A percentile compares a stretch with the other conserved stretches of the same genome.
Evolutionary conservation across 805 yeast genomes (phyloP).

Genomic region (Sugiyamaella floridensis): DNA sequence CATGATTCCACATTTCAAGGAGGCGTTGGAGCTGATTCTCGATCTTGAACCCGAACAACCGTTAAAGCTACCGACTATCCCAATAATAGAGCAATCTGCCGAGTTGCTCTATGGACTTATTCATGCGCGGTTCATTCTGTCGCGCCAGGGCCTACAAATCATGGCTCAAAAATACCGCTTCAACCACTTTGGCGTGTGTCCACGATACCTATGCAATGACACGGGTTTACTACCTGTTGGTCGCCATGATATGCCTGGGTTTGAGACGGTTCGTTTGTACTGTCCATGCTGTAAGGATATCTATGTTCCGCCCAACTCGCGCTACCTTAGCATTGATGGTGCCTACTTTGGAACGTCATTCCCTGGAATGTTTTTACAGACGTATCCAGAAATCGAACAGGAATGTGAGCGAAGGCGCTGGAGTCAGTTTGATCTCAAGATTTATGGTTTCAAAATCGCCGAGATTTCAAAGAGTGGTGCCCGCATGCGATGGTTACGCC

Average conservation of each 20-base stretch:
- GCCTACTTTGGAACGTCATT: slow-evolving; percentile 96
- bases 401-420: slow-evolving; percentile 55
- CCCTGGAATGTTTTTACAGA: slow-evolving; percentile 84
- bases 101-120: slow-evolving; percentile 89
- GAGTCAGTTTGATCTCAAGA: slow-evolving; percentile 48
- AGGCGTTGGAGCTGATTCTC: slow-evolving; percentile 82
- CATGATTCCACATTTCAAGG: slow-evolving; percentile 84
- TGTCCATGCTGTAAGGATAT: slow-evolving; percentile 94
- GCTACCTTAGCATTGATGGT: slow-evolving; percentile 86
- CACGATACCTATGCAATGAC: slow-evolving; percentile 82
- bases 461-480: slow-evolving; percentile 75
- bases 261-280: slow-evolving; percentile 82
- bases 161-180: slow-evolving; percentile 86
- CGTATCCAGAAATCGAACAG: slow-evolving; percentile 83
- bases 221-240: slow-evolving; percentile 91
- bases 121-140: slow-evolving; percentile 83
- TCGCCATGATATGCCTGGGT: slow-evolving; percentile 81
- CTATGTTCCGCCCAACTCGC: slow-evolving; percentile 79
- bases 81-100: slow-evolving; percentile 80
- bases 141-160: slow-evolving; percentile 81
- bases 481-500: slow-evolving; percentile 93
- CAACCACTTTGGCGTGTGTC: slow-evolving; percentile 86
- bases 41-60: slow-evolving; percentile 67
- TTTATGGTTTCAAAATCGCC: slow-evolving; percentile 81
- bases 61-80: slow-evolving; percentile 57